A percentile compares a stretch with the other conserved stretches of the same genome.
These are phyloP conservation scores for Botryococcus braunii DNA, from an alignment of 163 green algal genomes.

Conservation along the genomic window DNA sequence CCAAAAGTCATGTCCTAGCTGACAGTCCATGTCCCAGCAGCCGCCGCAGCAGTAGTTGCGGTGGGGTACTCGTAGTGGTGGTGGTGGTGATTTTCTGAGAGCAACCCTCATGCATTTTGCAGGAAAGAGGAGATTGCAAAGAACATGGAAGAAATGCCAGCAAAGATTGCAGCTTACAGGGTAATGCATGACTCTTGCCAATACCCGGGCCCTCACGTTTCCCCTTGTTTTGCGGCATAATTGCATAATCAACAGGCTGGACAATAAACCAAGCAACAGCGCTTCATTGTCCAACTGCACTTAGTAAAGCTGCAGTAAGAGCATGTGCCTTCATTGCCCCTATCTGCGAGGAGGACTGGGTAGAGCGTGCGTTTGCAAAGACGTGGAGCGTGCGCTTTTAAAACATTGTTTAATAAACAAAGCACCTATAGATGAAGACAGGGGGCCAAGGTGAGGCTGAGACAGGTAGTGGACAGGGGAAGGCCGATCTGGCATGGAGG, in stretches of 20 bases:
- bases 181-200: conserved; percentile 18
- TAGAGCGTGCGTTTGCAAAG: background rate
- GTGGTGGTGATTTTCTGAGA: background rate
- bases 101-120: background rate
- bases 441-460: too few relatives aligned
- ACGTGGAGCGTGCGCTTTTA: too few relatives aligned
- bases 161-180: conserved; percentile 31
- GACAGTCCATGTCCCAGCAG: background rate
- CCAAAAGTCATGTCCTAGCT: background rate
- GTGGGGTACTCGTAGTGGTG: background rate
- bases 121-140: conserved; percentile 25
- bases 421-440: too few relatives aligned
- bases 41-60: background rate
- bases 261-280: too few relatives aligned
- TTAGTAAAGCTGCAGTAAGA: background rate
- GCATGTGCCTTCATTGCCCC: background rate
- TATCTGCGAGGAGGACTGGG: background rate
- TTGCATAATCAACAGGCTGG: too few relatives aligned
- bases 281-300: too few relatives aligned
- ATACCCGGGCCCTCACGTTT: background rate
- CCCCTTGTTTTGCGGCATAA: too few relatives aligned
- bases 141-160: conserved; percentile 34
- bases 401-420: too few relatives aligned
- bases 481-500: too few relatives aligned
- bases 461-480: too few relatives aligned